phyloP scores from a whole-genome alignment of 129 eudicot species.

The Centrapalus pauciflorus region DNA sequence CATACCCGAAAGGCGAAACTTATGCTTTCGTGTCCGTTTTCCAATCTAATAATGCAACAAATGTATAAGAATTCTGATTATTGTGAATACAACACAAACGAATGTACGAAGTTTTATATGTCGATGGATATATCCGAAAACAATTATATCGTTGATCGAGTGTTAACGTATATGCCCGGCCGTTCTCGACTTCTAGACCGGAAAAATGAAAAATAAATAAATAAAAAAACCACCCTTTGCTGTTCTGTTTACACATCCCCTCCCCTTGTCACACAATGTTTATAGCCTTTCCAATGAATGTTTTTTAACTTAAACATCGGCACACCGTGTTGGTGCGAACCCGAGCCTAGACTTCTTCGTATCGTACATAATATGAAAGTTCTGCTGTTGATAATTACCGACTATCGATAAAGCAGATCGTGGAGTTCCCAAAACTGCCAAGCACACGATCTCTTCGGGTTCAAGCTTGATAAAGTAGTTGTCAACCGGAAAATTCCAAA shows the following conservation, averaged over 20 bases:
- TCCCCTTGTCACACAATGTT: not conserved
- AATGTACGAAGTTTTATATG: constrained; percentile 12
- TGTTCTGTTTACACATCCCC: constrained; percentile 8
- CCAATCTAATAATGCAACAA: too few species aligned
- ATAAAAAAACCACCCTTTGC: not conserved
- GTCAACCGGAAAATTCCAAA: constrained; percentile 84
- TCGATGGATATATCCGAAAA: not conserved
- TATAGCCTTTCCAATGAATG: not conserved
- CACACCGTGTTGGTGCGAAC: constrained; percentile 79
- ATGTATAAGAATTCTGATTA: not conserved
- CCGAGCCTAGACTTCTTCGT: constrained; percentile 87
- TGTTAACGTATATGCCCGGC: constrained; percentile 32
- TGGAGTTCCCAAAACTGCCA: constrained; percentile 83
- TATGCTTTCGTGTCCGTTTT: too few species aligned
- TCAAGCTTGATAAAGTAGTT: constrained; percentile 84
- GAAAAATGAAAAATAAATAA: constrained; percentile 13
- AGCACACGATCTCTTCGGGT: constrained; percentile 71
- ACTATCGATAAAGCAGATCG: constrained; percentile 70
- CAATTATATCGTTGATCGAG: constrained; percentile 20
- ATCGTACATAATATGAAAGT: constrained; percentile 81
- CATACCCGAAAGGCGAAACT: too few species aligned
- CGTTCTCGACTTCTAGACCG: constrained; percentile 27
- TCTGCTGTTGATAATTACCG: constrained; percentile 95
- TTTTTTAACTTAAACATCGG: constrained; percentile 37
- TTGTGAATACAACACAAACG: not conserved